Conservation (phyloP, 1,284 basidiomycete species). For the Binderoboletus segoi region DNA sequence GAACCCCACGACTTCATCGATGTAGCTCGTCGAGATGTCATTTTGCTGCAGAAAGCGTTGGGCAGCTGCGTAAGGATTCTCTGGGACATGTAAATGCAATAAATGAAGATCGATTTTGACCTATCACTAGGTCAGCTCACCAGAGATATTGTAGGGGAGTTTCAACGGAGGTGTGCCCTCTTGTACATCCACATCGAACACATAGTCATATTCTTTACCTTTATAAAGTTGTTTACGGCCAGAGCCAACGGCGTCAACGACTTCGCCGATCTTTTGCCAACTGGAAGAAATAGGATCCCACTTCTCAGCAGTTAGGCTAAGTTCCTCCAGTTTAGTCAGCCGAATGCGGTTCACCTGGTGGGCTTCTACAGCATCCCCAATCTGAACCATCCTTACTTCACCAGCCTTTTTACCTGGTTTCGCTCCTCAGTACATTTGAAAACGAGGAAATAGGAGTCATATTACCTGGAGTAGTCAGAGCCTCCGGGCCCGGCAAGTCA, state of each 20-base stretch:
- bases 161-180: slow-evolving; percentile 94
- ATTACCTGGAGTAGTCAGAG: slow-evolving; percentile 68
- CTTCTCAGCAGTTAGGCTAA: slow-evolving; percentile 35
- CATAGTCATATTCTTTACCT: slow-evolving; percentile 97
- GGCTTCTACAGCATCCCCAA: slow-evolving; percentile 79
- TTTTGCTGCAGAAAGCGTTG: slow-evolving; percentile 87
- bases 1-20: slow-evolving; percentile 92
- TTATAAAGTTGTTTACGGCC: slow-evolving; percentile 86
- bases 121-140: slow-evolving; percentile 44
- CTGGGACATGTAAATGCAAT: slow-evolving; percentile 45
- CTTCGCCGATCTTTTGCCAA: slow-evolving; percentile 96
- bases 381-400: slow-evolving; percentile 89
- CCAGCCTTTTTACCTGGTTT: slow-evolving; percentile 83
- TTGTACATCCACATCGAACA: slow-evolving; percentile 96
- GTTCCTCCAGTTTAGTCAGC: not conserved
- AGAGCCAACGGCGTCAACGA: slow-evolving; percentile 91
- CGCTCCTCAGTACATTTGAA: slow-evolving; percentile 12
- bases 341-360: slow-evolving; percentile 64
- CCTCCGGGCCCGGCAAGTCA: slow-evolving; percentile 85
- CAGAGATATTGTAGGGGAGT: slow-evolving; percentile 89
- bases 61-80: slow-evolving; percentile 91
- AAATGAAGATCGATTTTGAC: slow-evolving; percentile 1
- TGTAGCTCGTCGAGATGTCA: slow-evolving; percentile 81
- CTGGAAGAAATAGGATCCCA: slow-evolving; percentile 74
- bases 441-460: not conserved